Evolutionary conservation across 768 basidiomycete species (phyloP).

Genomic region (Terana coerulea): DNA sequence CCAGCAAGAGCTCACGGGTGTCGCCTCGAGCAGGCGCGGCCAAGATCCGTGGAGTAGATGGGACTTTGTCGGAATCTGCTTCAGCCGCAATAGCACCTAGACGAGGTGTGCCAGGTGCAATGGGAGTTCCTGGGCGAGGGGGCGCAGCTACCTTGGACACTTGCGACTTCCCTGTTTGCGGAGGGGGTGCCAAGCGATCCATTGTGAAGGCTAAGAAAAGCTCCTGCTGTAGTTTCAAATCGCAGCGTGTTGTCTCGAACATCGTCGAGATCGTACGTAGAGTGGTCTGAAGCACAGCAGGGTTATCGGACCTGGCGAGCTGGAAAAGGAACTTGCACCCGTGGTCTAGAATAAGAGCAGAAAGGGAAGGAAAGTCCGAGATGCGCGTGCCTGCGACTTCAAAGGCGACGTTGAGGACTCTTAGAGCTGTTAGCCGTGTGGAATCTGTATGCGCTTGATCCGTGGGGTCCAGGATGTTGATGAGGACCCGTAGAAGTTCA

Average conservation of each 20-base stretch:
- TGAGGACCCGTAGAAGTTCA: conserved; percentile 89
- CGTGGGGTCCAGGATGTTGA: conserved; percentile 92
- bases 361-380: conserved; percentile 72
- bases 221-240: conserved; percentile 93
- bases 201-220: conserved; percentile 93
- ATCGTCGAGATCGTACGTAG: conserved; percentile 86
- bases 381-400: conserved; percentile 79
- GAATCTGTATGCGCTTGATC: conserved; percentile 96
- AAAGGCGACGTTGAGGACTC: conserved; percentile 83
- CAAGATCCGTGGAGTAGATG: conserved; percentile 43
- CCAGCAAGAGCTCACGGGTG: conserved; percentile 85
- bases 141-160: conserved; percentile 12
- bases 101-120: conserved; percentile 37
- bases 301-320: conserved; percentile 88
- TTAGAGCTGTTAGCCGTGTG: conserved; percentile 83
- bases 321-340: conserved; percentile 98
- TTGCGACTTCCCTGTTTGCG: conserved; percentile 20
- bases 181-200: conserved; percentile 75
- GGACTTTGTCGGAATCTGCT: conserved; percentile 18
- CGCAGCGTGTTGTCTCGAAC: conserved; percentile 79
- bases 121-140: conserved; percentile 25
- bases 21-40: conserved; percentile 81
- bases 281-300: conserved; percentile 70
- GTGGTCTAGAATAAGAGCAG: conserved; percentile 74
- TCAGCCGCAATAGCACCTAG: conserved; percentile 33